Conservation (phyloP, 768 basidiomycete genomes). For the Collybiopsis luxurians region DNA sequence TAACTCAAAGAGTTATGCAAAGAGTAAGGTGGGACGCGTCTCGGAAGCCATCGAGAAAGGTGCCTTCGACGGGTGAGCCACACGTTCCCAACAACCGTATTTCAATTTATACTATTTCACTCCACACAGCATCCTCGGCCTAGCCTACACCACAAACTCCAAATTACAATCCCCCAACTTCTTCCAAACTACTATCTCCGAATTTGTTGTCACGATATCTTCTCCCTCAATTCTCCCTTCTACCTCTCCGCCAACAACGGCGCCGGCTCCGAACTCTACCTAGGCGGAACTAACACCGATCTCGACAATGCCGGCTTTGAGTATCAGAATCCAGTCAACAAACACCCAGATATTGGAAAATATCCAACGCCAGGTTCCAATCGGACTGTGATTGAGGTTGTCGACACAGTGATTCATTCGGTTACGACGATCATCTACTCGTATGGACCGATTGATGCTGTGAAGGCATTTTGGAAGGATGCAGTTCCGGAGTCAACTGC, state of each 20-base stretch:
- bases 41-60: background rate
- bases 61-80: slow-evolving; percentile 2
- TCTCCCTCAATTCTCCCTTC: slow-evolving; percentile 39
- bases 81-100: background rate
- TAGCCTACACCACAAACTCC: too few relatives aligned
- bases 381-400: slow-evolving; percentile 3
- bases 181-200: slow-evolving; percentile 38
- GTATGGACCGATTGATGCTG: slow-evolving; percentile 24
- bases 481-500: slow-evolving; percentile 17
- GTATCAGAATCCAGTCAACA: slow-evolving; percentile 24
- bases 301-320: slow-evolving; percentile 42
- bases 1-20: too few relatives aligned
- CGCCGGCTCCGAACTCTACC: slow-evolving; percentile 44
- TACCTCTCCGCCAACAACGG: slow-evolving; percentile 37
- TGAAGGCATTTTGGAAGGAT: slow-evolving; percentile 22
- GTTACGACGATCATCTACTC: slow-evolving; percentile 34
- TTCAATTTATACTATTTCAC: background rate
- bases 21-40: too few relatives aligned
- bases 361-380: slow-evolving; percentile 12
- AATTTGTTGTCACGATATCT: slow-evolving; percentile 25
- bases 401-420: slow-evolving; percentile 30
- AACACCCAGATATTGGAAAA: slow-evolving; percentile 23
- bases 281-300: slow-evolving; percentile 48
- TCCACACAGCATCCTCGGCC: slow-evolving; percentile 25
- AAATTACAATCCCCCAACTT: slow-evolving; percentile 24